Evolutionary conservation across 1,284 basidiomycete species (phyloP).

Genomic region (Moniliella sp.): DNA sequence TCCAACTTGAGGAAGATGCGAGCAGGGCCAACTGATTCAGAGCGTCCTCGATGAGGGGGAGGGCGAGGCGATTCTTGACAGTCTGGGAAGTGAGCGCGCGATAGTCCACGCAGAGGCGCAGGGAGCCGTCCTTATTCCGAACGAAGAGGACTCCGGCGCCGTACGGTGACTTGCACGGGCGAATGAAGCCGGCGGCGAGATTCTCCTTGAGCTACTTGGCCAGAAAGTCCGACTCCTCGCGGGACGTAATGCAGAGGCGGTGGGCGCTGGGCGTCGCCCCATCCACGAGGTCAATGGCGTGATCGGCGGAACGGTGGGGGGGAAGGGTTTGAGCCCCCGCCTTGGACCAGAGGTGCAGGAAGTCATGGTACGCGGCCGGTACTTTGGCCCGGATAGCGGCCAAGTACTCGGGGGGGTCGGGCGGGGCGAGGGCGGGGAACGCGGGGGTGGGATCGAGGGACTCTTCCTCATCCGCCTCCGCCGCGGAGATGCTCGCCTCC

Average conservation of each 20-base stretch:
- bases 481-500: too few species aligned
- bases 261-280: not conserved
- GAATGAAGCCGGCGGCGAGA: conserved; percentile 3
- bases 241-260: conserved; percentile 1
- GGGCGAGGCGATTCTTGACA: conserved; percentile 2
- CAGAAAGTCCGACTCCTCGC: not conserved
- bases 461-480: too few species aligned
- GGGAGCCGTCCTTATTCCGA: conserved; percentile 10
- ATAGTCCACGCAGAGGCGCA: conserved; percentile 38
- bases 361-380: conserved; percentile 1
- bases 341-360: not conserved
- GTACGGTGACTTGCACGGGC: conserved; percentile 1
- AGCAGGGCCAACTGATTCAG: conserved; percentile 1
- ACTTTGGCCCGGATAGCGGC: not conserved
- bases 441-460: too few species aligned
- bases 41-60: conserved; percentile 3
- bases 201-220: conserved; percentile 2
- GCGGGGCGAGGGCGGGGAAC: too few species aligned
- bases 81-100: conserved; percentile 5
- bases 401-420: too few species aligned
- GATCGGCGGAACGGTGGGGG: not conserved
- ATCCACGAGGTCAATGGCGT: not conserved
- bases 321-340: not conserved
- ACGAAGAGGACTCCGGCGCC: conserved; percentile 1
- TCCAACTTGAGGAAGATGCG: conserved; percentile 2